A percentile compares a stretch with the other conserved stretches of the same genome.
These are phyloP conservation scores for Ophiostoma triangulosporum DNA, from an alignment of 2,329 filamentous ascomycete genomes.

Conservation along the genomic window DNA sequence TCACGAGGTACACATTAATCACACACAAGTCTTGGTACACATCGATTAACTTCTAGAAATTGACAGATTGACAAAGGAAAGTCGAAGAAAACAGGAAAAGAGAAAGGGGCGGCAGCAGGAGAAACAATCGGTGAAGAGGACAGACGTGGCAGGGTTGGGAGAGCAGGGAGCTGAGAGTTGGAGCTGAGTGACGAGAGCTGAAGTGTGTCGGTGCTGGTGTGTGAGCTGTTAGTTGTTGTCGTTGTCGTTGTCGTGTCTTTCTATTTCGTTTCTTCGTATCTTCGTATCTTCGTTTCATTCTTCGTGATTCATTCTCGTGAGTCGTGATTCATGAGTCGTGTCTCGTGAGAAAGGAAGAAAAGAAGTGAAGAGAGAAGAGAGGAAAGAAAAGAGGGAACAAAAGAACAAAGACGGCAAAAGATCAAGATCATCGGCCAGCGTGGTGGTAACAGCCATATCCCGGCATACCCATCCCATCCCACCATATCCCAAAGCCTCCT, in stretches of 20 bases:
- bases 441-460: not conserved
- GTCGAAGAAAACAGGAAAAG: not conserved
- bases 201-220: not conserved
- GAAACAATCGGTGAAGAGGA: not conserved
- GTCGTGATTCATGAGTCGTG: no score
- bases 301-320: no score
- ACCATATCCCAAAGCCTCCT: not conserved
- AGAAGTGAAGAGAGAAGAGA: not conserved
- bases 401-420: not conserved
- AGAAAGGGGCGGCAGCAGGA: not conserved
- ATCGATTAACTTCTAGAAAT: no score
- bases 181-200: not conserved
- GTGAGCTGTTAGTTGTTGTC: not conserved
- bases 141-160: not conserved
- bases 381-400: not conserved
- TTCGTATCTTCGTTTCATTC: no score
- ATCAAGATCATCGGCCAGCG: not conserved
- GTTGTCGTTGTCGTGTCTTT: not conserved
- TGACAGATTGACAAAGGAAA: not conserved
- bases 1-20: no score
- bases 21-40: not conserved
- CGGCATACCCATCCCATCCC: not conserved
- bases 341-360: not conserved
- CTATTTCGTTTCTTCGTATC: not conserved
- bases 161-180: not conserved